Evolutionary conservation across 257 asterid species (phyloP).

Genomic region (Ilex asprella): DNA sequence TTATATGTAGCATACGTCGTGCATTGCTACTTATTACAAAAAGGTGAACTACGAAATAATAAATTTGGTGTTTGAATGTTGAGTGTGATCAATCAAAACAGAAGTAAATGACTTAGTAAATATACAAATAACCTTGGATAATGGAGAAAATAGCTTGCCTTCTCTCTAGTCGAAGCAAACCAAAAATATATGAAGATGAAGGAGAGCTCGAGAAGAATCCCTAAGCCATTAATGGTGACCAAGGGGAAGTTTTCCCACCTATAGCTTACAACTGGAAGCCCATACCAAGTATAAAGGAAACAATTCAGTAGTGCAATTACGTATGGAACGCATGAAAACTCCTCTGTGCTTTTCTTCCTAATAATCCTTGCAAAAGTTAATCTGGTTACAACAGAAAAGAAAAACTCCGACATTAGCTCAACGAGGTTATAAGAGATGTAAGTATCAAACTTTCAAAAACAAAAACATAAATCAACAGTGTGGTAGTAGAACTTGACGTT

Average conservation of each 20-base stretch:
- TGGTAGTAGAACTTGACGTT: conserved; percentile 3
- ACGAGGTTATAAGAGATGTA: not conserved
- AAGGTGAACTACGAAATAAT: too few species aligned
- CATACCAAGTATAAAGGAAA: conserved; percentile 73
- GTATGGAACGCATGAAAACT: conserved; percentile 66
- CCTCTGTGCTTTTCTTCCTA: conserved; percentile 50
- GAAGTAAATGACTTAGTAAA: too few species aligned
- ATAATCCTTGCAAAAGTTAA: conserved; percentile 49
- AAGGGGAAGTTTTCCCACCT: conserved; percentile 70
- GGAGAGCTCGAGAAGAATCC: conserved; percentile 58
- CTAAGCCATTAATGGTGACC: conserved; percentile 62
- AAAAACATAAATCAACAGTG: not conserved
- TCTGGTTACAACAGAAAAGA: conserved; percentile 19
- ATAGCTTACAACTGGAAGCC: conserved; percentile 66
- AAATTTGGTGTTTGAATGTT: too few species aligned
- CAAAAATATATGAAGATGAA: conserved; percentile 44
- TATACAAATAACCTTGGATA: too few species aligned
- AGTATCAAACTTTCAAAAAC: not conserved
- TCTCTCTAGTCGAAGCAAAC: conserved; percentile 36
- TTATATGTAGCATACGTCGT: too few species aligned
- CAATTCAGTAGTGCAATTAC: conserved; percentile 56
- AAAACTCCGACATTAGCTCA: not conserved
- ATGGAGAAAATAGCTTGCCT: conserved; percentile 36
- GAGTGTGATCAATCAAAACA: too few species aligned
- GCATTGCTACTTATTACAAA: too few species aligned